Percentiles rank a stretch among this genome's conserved stretches.
Evolutionary conservation across 2,329 filamentous ascomycete genomes (phyloP).

Genomic region (Xenoacremonium recifei): DNA sequence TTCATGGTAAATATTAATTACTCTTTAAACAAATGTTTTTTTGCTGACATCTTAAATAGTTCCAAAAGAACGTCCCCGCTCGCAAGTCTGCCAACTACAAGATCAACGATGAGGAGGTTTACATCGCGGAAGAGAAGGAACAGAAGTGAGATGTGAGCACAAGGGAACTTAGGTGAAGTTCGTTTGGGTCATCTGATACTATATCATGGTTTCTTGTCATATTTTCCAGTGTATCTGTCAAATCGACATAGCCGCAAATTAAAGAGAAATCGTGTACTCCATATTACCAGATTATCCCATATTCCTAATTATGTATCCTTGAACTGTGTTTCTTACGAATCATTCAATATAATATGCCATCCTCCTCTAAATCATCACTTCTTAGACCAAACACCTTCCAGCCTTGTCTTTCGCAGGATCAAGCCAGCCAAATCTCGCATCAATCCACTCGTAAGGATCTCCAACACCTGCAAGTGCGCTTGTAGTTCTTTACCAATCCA

Average conservation of each 20-base stretch:
- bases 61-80: constrained; percentile 36
- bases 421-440: constrained; percentile 20
- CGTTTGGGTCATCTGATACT: no score
- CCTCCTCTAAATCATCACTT: no score
- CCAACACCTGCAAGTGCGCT: constrained; percentile 49
- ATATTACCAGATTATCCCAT: no score
- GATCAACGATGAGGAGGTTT: constrained; percentile 34
- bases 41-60: constrained; percentile 19
- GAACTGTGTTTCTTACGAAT: no score
- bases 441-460: constrained; percentile 51
- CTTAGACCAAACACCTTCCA: no score
- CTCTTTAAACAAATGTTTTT: constrained; percentile 5
- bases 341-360: no score
- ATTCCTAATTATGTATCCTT: no score
- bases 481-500: constrained; percentile 45
- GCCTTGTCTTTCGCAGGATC: constrained; percentile 25
- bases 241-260: no score
- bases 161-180: background rate
- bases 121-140: constrained; percentile 16
- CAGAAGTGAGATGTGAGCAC: constrained; percentile 12
- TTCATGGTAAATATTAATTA: constrained; percentile 30
- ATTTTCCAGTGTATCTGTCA: no score
- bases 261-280: no score
- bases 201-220: no score
- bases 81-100: constrained; percentile 37